Percentiles rank a stretch among this genome's conserved stretches.
Conservation (phyloP, 1,284 basidiomycete species). For the Melanopsichium pennsylvanicum region DNA sequence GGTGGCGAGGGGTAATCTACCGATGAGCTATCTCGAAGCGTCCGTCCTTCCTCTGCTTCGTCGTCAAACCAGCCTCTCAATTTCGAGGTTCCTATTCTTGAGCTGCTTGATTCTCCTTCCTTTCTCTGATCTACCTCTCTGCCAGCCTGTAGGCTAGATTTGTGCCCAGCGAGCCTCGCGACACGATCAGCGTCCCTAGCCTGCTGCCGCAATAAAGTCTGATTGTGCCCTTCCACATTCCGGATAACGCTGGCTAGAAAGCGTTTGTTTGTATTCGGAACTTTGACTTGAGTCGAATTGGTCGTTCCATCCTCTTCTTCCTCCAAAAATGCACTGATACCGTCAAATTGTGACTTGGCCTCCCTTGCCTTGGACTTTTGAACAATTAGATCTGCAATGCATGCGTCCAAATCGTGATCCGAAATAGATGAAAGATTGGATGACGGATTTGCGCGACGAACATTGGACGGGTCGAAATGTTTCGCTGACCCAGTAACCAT, state of each 20-base stretch:
- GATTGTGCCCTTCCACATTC: slow-evolving; percentile 56
- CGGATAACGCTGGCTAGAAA: slow-evolving; percentile 49
- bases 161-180: background rate
- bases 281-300: background rate
- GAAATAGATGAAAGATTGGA: slow-evolving; percentile 8
- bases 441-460: too few relatives aligned
- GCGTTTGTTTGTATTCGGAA: slow-evolving; percentile 48
- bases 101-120: background rate
- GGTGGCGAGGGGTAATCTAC: too few relatives aligned
- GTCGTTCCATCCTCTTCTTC: background rate
- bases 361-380: slow-evolving; percentile 14
- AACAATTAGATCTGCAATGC: slow-evolving; percentile 41
- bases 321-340: slow-evolving; percentile 2
- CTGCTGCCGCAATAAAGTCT: slow-evolving; percentile 30
- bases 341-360: background rate
- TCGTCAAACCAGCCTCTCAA: slow-evolving; percentile 18
- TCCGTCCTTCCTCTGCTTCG: background rate
- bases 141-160: too few relatives aligned
- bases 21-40: too few relatives aligned
- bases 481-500: background rate
- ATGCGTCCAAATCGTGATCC: slow-evolving; percentile 35
- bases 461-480: background rate
- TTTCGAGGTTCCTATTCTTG: background rate
- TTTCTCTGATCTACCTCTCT: background rate
- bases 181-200: slow-evolving; percentile 1